phyloP scores from a whole-genome alignment of 2,329 filamentous ascomycete species.

The Ophiostoma sp. region DNA sequence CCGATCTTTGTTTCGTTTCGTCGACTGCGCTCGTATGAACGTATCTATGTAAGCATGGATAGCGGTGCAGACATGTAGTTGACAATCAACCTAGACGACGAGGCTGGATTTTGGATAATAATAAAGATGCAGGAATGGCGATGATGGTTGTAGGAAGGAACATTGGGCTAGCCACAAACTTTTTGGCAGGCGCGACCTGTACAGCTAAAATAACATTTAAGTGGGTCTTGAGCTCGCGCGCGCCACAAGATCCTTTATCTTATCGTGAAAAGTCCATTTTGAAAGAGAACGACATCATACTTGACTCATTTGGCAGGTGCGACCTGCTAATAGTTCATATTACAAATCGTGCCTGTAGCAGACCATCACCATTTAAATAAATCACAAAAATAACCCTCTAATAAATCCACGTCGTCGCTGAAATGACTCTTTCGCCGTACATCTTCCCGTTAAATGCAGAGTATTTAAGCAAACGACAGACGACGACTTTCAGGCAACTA shows the following conservation, averaged over 20 bases:
- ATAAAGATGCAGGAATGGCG: not conserved
- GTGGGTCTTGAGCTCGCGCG: not conserved
- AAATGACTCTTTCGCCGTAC: not conserved
- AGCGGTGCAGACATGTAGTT: not conserved
- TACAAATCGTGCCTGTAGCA: not conserved
- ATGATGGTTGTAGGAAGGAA: not conserved
- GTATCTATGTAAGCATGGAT: not conserved
- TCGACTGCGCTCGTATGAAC: not conserved
- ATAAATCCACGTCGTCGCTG: no score
- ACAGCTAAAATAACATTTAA: not conserved
- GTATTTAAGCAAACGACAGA: not conserved
- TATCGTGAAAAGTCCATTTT: not conserved
- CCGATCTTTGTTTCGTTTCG: not conserved
- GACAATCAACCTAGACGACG: not conserved
- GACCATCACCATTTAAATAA: not conserved
- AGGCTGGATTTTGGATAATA: not conserved
- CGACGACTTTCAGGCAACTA: not conserved
- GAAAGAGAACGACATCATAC: not conserved
- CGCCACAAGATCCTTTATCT: slow-evolving; percentile 1
- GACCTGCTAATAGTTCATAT: not conserved
- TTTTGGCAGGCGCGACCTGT: slow-evolving; percentile 4
- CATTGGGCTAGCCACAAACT: not conserved
- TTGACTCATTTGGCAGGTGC: slow-evolving; percentile 7
- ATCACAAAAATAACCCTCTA: not conserved
- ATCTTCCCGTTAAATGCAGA: not conserved